These are phyloP conservation scores for Rutstroemia sp. DNA, from an alignment of 2,329 filamentous ascomycete genomes.

Conservation along the genomic window DNA sequence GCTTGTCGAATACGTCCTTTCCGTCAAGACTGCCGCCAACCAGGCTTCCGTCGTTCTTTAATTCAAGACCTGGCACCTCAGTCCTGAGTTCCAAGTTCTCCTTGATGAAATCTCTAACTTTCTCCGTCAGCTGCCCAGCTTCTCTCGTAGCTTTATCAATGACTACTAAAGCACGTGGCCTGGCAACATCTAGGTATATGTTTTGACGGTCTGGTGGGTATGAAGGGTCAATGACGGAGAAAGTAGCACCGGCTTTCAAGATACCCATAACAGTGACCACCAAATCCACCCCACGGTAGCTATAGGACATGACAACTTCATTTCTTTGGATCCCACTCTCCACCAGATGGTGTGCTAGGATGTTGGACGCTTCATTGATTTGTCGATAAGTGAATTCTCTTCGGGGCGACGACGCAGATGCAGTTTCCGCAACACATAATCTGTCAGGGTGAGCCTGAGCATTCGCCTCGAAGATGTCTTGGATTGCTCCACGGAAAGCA, in stretches of 20 bases:
- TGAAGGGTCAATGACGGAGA: conserved; percentile 67
- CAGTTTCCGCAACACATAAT: conserved; percentile 61
- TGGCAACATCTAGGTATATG: conserved; percentile 75
- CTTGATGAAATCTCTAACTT: conserved; percentile 58
- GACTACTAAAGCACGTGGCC: conserved; percentile 62
- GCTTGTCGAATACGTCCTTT: conserved; percentile 56
- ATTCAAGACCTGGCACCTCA: conserved; percentile 63
- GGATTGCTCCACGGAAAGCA: conserved; percentile 50
- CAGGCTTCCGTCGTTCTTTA: conserved; percentile 65
- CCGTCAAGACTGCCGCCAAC: conserved; percentile 60
- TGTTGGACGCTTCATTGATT: conserved; percentile 78
- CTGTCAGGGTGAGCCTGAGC: conserved; percentile 57
- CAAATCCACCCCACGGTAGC: conserved; percentile 72
- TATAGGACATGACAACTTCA: conserved; percentile 91
- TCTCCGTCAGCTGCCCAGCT: conserved; percentile 52
- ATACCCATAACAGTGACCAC: conserved; percentile 76
- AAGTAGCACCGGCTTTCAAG: conserved; percentile 49
- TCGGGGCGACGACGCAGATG: conserved; percentile 42
- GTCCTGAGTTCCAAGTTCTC: conserved; percentile 66
- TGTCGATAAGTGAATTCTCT: conserved; percentile 75
- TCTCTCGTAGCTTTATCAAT: conserved; percentile 68
- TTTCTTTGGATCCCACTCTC: conserved; percentile 65
- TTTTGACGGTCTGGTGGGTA: conserved; percentile 78
- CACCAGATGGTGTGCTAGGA: conserved; percentile 71
- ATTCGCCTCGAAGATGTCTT: conserved; percentile 51